A percentile compares a stretch with the other conserved stretches of the same genome.
Conservation (phyloP, 805 yeast species). For the Cyberlindnera subsufficiens region DNA sequence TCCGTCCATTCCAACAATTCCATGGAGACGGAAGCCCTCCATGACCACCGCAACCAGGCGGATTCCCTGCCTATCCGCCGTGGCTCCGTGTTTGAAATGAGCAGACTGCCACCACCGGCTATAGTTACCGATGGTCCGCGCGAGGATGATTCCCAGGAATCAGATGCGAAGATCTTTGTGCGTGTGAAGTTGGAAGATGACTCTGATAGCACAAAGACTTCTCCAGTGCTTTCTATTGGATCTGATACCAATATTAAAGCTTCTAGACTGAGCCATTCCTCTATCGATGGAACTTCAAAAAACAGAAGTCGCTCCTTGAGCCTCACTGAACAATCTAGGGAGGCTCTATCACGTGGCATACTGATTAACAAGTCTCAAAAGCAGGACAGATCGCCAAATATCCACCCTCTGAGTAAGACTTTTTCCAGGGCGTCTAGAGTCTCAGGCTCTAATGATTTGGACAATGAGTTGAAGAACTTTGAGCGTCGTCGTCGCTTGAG, state of each 20-base stretch:
- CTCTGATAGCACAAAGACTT: conserved; percentile 13
- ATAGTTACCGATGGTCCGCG: not conserved
- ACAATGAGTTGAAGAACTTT: conserved; percentile 29
- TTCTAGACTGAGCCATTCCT: not conserved
- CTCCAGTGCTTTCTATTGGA: too few species aligned
- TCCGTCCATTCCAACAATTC: conserved; percentile 23
- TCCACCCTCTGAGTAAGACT: conserved; percentile 18
- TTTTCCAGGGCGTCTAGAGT: conserved; percentile 19
- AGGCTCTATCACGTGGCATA: conserved; percentile 24
- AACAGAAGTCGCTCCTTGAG: conserved; percentile 24
- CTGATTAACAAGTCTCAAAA: conserved; percentile 19
- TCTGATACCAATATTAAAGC: not conserved
- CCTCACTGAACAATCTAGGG: conserved; percentile 36
- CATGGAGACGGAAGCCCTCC: conserved; percentile 34
- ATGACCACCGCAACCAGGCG: conserved; percentile 45
- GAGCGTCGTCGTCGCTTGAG: conserved; percentile 28
- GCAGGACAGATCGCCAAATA: conserved; percentile 17
- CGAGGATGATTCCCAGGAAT: not conserved
- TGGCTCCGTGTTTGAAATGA: conserved; percentile 14
- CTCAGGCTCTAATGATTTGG: conserved; percentile 22
- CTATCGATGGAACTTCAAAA: not conserved
- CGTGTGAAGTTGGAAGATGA: conserved; percentile 5
- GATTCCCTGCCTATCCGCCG: conserved; percentile 33
- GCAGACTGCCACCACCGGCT: conserved; percentile 20
- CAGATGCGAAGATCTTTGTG: not conserved